Conservation (phyloP, 768 basidiomycete species). For the Harrya chromipes region DNA sequence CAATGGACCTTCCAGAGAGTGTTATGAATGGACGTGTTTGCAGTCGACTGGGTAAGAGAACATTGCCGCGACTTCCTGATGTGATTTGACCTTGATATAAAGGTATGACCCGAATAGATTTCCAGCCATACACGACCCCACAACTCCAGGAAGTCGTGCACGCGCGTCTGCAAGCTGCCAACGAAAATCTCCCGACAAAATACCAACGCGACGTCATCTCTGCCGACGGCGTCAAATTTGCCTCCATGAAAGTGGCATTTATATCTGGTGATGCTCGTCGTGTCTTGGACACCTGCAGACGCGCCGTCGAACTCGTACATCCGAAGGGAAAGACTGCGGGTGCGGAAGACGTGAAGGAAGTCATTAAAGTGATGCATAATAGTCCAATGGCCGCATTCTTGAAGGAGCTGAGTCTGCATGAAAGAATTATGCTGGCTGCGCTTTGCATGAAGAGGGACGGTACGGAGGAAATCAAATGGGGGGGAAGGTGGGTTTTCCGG, state of each 20-base stretch:
- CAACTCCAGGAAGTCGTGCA: conserved; percentile 85
- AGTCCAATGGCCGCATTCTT: conserved; percentile 86
- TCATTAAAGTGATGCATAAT: conserved; percentile 84
- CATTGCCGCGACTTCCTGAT: background rate
- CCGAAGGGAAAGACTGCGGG: conserved; percentile 50
- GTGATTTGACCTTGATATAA: background rate
- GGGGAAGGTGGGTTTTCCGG: conserved; percentile 55
- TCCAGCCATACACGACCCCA: conserved; percentile 77
- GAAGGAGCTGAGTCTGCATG: conserved; percentile 80
- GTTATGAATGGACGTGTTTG: conserved; percentile 90
- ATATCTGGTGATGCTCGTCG: conserved; percentile 94
- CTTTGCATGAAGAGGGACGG: conserved; percentile 81
- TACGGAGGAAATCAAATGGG: conserved; percentile 85
- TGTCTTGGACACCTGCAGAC: conserved; percentile 91
- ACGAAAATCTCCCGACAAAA: conserved; percentile 43
- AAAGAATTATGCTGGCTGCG: conserved; percentile 83
- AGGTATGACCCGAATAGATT: conserved; percentile 92
- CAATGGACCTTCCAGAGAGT: conserved; percentile 96
- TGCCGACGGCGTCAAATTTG: conserved; percentile 77
- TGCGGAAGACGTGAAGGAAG: conserved; percentile 70
- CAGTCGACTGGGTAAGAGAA: conserved; percentile 74
- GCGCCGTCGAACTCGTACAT: conserved; percentile 79
- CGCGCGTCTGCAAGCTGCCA: conserved; percentile 67
- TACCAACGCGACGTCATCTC: conserved; percentile 53
- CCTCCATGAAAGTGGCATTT: conserved; percentile 70